A percentile compares a stretch with the other conserved stretches of the same genome.
phyloP scores from a whole-genome alignment of 2,329 filamentous ascomycete genomes.

The Aspergillus sp. region DNA sequence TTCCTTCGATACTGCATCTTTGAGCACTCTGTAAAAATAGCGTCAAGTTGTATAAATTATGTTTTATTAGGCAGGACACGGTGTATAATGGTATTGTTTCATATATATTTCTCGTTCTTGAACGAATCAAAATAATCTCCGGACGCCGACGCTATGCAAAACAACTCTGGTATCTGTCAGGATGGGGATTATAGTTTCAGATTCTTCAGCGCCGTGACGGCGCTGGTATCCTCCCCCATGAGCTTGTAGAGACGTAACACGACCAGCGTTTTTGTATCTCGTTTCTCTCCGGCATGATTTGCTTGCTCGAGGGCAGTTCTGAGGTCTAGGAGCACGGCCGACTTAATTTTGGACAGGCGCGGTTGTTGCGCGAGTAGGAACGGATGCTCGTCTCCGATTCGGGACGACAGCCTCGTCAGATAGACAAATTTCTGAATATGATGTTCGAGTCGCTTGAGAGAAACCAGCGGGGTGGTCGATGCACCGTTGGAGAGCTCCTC shows the following conservation, averaged over 20 bases:
- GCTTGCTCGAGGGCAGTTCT: constrained; percentile 62
- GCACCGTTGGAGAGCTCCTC: constrained; percentile 42
- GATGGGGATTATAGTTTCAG: constrained; percentile 29
- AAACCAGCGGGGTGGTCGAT: constrained; percentile 31
- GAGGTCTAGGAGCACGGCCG: constrained; percentile 65
- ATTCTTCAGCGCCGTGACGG: constrained; percentile 56
- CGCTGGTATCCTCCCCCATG: constrained; percentile 60
- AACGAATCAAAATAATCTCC: constrained; percentile 13
- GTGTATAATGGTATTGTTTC: constrained; percentile 43
- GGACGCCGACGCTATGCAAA: constrained; percentile 49
- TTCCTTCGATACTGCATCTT: constrained; percentile 53
- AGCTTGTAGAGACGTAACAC: constrained; percentile 61
- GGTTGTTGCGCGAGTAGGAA: constrained; percentile 60
- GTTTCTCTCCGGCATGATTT: constrained; percentile 36
- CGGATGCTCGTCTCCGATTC: constrained; percentile 59
- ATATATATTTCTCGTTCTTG: constrained; percentile 18
- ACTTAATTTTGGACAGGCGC: constrained; percentile 58
- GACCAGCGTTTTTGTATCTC: constrained; percentile 49
- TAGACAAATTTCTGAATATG: constrained; percentile 60
- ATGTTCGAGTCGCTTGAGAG: constrained; percentile 50
- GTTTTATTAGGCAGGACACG: constrained; percentile 42
- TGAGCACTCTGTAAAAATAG: constrained; percentile 45
- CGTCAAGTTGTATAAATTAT: constrained; percentile 45
- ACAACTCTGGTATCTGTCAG: background rate
- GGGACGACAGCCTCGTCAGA: constrained; percentile 52